Evolutionary conservation across 2,329 filamentous ascomycete genomes (phyloP).

Genomic region (Phaeoacremonium minimum): DNA sequence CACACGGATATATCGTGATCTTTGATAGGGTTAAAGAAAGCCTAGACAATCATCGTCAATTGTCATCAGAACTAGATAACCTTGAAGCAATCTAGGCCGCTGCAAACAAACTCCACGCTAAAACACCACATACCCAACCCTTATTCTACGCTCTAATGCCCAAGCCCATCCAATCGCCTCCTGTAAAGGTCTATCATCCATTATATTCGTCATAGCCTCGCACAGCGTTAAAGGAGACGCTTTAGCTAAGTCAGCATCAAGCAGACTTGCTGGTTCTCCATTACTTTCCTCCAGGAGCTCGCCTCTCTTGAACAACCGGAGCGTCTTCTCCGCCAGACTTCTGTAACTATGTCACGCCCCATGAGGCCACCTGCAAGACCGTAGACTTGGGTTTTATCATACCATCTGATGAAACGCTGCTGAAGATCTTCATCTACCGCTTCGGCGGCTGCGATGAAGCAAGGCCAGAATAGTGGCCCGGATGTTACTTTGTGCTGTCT

Average conservation of each 20-base stretch:
- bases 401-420: not conserved
- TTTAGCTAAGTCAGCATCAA: not conserved
- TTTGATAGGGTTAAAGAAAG: no score
- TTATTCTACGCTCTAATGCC: no score
- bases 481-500: not conserved
- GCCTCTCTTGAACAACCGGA: not conserved
- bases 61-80: no score
- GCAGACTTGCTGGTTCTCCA: not conserved
- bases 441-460: not conserved
- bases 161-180: no score
- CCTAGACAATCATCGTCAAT: no score
- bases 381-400: not conserved
- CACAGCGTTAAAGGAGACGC: no score
- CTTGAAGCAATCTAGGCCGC: no score
- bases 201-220: no score
- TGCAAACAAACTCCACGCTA: no score
- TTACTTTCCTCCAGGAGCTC: not conserved
- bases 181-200: no score
- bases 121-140: no score
- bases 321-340: not conserved
- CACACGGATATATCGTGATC: no score
- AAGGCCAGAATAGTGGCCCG: not conserved
- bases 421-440: not conserved
- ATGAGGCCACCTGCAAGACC: not conserved
- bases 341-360: not conserved